Evolutionary conservation across 1,284 basidiomycete genomes (phyloP), one percentile per base, ranked within the genome.

Genomic region (Trametes sp.): DNA sequence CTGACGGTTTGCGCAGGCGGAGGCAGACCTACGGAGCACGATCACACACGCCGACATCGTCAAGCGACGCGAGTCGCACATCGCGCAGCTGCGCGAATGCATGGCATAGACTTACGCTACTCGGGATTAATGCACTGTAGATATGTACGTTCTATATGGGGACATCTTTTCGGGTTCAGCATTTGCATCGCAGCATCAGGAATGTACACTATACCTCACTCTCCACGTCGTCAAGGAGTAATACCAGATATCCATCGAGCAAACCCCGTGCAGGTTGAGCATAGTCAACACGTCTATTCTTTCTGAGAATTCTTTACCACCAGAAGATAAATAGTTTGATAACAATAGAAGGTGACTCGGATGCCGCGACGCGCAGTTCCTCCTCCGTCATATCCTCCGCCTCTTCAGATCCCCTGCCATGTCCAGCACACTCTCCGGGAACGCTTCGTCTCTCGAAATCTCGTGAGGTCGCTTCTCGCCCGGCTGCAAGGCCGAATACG

Each of bases 21-120:
- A 92, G 72, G 79, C 82, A 13, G 93, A 96, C 33, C 79, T 96
- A 42, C 84, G 91, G 44, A 69, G 79, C n/a, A 80, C 79, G 2
- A 79, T 96, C 61, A 73, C 84, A 6, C 90, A 94, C 71, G 75
- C 80, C 1, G 93, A 95, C 60, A 82, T 96, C 53, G 78, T 86
- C 23, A 84, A 82, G 63, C 87, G 87, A 64, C 87, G 91, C 42
- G 81, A 87, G 31, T 75, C 78, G 8, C 93, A 90, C 70, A 82
- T 86, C 26, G 75, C 78, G 44, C 74, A 76, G 54, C 77, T 92
- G n/a, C 68, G 67, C 44, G 67, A 72, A 63, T 68, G 57, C 49
- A 67, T 69, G 64, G 64, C 68, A 45, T 72, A 64, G 66, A 66
- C 24, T 36, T 54, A 56, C 31, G 48, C 21, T 60, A 54, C 8